Percentiles rank a stretch among this genome's conserved stretches.
Conservation (phyloP, 1,284 basidiomycete genomes). For the Trichosporon coremiiforme region DNA sequence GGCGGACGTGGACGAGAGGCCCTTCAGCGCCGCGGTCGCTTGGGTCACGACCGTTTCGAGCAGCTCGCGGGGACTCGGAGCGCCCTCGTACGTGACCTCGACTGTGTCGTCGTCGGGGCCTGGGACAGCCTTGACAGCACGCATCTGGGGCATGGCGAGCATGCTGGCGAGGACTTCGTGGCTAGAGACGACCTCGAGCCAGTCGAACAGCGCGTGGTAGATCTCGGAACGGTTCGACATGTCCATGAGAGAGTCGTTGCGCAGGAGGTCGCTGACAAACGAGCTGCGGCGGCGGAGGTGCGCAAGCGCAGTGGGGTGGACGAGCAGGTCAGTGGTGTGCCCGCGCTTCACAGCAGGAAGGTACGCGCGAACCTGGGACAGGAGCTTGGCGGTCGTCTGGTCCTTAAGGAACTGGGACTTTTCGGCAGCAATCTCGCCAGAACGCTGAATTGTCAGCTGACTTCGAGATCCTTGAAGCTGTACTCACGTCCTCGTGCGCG, state of each 20-base stretch:
- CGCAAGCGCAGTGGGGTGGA: conserved; percentile 82
- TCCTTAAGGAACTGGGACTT: conserved; percentile 70
- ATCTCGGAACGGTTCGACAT: conserved; percentile 83
- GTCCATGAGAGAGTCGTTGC: conserved; percentile 86
- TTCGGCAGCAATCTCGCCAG: conserved; percentile 74
- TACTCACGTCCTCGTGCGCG: conserved; percentile 73
- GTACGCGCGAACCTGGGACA: conserved; percentile 71
- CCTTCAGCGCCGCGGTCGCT: conserved; percentile 80
- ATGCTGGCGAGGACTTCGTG: conserved; percentile 87
- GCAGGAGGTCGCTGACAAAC: conserved; percentile 75
- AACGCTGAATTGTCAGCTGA: conserved; percentile 60
- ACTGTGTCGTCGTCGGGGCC: conserved; percentile 26
- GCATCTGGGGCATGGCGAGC: conserved; percentile 96
- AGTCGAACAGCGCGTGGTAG: conserved; percentile 85
- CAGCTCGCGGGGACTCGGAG: conserved; percentile 80
- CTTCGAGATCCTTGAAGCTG: neutral
- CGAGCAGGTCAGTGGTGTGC: conserved; percentile 78
- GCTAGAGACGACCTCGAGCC: conserved; percentile 88
- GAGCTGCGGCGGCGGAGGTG: conserved; percentile 86
- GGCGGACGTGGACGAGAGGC: conserved; percentile 63
- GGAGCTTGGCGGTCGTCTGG: conserved; percentile 66
- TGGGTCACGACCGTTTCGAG: conserved; percentile 86
- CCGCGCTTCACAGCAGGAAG: conserved; percentile 74
- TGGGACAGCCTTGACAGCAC: conserved; percentile 43
- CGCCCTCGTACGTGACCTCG: conserved; percentile 77